Base-by-base conservation (phyloP, 495 filamentous ascomycete genomes). In the Melanomma pulvis-pyrius region DNA sequence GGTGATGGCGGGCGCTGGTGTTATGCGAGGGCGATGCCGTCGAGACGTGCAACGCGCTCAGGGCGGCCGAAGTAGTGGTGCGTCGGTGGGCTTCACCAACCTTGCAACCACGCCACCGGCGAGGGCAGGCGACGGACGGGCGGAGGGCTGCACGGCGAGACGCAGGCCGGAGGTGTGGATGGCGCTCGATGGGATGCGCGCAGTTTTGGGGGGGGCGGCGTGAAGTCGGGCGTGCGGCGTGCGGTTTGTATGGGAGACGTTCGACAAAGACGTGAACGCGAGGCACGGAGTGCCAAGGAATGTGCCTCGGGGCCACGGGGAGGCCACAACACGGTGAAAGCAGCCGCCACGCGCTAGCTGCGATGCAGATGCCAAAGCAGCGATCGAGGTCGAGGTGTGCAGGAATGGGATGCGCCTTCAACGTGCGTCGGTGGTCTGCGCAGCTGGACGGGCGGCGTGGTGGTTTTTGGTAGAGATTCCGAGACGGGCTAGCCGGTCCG, bases 31-130 rank as follows among this genome's bases (percentile, higher is more conserved):
- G 62, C 49, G 57, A 65, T 66, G 63, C 58, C 49, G 44, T 30
- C 22, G 68, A 39, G 63, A 59, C 17, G 59, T 30, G 61, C 64
- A 61, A 73, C 71, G 71, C 71, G 68, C 64, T 67, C 63, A 54
- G 48, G 60, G 54, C 51, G n/a, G 55, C n/a, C 51, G 39, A 12
- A 15, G 39, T 4, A 34, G 39, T 44, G 49, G 47, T 25, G 25
- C 12, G 36, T 17, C 1, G 61, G 15, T 22, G 5, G 28, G 21
- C 28, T 25, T 49, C 56, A 47, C 30, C 46, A 26, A 21, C 46
- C 36, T 57, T 19, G 34, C 21, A 49, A 29, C 21, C 30, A 36
- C 30, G 28, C 30, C 54, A 29, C 50, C 24, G 13, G 9, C n/a
- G 44, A 17, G 21, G 21, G 60, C 15, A 28, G 36, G 39, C 41